phyloP scores from a whole-genome alignment of 768 basidiomycete genomes.

The Pleurotus tuoliensis region DNA sequence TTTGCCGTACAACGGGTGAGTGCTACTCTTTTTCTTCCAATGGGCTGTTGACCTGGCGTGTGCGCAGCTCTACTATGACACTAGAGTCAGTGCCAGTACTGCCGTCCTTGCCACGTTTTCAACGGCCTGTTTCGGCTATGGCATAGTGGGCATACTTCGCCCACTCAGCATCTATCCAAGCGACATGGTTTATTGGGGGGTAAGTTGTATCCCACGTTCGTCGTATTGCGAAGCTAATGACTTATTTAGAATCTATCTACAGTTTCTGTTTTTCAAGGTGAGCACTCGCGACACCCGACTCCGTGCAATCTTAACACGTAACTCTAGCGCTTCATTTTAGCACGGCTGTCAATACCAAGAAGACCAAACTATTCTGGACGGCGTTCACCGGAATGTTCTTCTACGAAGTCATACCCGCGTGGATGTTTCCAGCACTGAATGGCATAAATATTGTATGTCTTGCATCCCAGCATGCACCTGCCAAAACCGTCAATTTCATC shows the following conservation, averaged over 20 bases:
- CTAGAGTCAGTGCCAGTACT: conserved; percentile 47
- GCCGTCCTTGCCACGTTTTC: conserved; percentile 62
- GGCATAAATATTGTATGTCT: conserved; percentile 62
- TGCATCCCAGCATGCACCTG: conserved; percentile 44
- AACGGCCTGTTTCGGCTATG: conserved; percentile 62
- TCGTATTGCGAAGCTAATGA: neutral
- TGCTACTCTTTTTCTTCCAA: neutral
- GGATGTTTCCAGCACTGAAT: conserved; percentile 61
- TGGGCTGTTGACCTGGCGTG: neutral
- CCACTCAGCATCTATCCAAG: conserved; percentile 57
- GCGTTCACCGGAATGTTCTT: conserved; percentile 49
- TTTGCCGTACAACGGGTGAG: conserved; percentile 57
- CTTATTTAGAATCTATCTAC: conserved; percentile 45
- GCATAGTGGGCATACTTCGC: conserved; percentile 53
- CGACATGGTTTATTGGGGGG: conserved; percentile 64
- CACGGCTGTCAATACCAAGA: conserved; percentile 37
- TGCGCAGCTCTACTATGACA: conserved; percentile 52
- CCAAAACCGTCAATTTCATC: conserved; percentile 41
- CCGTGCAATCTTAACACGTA: neutral
- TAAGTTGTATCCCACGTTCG: conserved; percentile 18
- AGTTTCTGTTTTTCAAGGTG: conserved; percentile 56
- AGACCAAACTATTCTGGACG: conserved; percentile 48
- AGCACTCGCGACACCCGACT: neutral
- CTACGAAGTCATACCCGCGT: conserved; percentile 50
- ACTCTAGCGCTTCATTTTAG: conserved; percentile 46